A percentile compares a stretch with the other conserved stretches of the same genome.
Conservation (phyloP, 495 filamentous ascomycete species). For the Peziza echinospora region DNA sequence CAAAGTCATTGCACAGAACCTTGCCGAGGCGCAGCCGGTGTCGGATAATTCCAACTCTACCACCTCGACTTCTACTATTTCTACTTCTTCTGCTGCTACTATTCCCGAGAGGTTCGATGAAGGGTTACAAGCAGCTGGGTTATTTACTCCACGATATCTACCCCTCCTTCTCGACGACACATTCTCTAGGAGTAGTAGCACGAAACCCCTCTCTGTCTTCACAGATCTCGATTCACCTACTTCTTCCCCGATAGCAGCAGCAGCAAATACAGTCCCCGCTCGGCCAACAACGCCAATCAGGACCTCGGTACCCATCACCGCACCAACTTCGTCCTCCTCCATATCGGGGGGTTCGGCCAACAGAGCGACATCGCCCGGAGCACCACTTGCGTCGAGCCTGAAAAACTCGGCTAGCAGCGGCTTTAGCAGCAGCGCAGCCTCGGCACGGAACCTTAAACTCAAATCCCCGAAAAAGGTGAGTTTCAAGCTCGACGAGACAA, state of each 20-base stretch:
- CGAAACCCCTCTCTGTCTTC: conserved; percentile 2
- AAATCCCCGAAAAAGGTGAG: conserved; percentile 20
- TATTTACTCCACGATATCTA: conserved; percentile 18
- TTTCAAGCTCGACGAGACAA: conserved; percentile 19
- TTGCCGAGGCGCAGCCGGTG: too few relatives aligned
- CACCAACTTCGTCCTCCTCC: conserved; percentile 4
- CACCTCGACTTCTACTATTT: too few relatives aligned
- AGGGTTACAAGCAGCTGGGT: conserved; percentile 15
- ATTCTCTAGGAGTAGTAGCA: conserved; percentile 1
- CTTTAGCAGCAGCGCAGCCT: conserved; percentile 7
- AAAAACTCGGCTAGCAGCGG: conserved; percentile 11
- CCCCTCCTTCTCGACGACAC: conserved; percentile 14
- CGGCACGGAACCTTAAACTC: conserved; percentile 11
- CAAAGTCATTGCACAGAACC: too few relatives aligned
- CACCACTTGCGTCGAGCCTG: conserved; percentile 17
- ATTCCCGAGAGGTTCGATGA: conserved; percentile 15
- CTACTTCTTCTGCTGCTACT: too few relatives aligned
- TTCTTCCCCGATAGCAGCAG: conserved; percentile 1
- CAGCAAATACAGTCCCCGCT: too few relatives aligned
- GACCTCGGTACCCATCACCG: neutral
- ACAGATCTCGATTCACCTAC: too few relatives aligned
- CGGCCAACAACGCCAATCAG: conserved; percentile 2
- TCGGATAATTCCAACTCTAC: too few relatives aligned
- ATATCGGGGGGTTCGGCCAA: neutral
- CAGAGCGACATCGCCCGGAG: conserved; percentile 8